Base-by-base conservation (phyloP, 768 basidiomycete genomes). In the Termitomyces titanicus region DNA sequence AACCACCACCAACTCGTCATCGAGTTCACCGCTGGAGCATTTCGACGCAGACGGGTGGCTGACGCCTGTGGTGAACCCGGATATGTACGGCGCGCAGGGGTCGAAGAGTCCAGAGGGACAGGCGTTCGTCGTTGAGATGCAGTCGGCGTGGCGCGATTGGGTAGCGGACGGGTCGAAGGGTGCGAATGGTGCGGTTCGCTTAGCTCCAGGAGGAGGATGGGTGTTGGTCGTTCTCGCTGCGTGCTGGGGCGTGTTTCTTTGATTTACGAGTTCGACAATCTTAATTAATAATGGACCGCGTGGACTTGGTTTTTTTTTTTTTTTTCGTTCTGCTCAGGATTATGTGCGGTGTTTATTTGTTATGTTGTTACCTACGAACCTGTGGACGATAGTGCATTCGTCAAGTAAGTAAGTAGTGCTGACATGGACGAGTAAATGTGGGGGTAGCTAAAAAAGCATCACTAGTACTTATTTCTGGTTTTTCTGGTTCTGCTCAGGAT, bases 111-210 rank as follows among this genome's bases (percentile, higher is more conserved):
- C 92, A 2, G 93, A 95, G 67, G 85, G 78, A 0, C 79, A 94
- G 71, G 89, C 88, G 7, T 95, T 95, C 67, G 81, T 89, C 11
- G 67, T 94, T 5, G 77, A 85, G 63, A 76, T 94, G 70, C 77
- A 92, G 55, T 80, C 89, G 0, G 88, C 88, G 4, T 89, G 84
- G 77, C 73, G 77, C 42, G 92, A 92, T 60, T 93, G 91, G 89
- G 76, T 79, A 1, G 72, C 70, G 0, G 77, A 66, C 27, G 86
- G 88, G 0, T 70, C 78, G 3, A 70, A 73, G 25, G 85, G 85
- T 7, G 72, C 68, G n/a, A 84, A 78, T 62, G 68, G 56, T 18
- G 75, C 70, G 10, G n/a, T 47, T 11, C 45, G 54, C 33, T 15
- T 49, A 17, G 20, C n/a, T 24, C 24, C 31, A 44, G 42, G 18